Evolutionary conservation across 495 filamentous ascomycete species (phyloP).

Genomic region (Neurospora intermedia): DNA sequence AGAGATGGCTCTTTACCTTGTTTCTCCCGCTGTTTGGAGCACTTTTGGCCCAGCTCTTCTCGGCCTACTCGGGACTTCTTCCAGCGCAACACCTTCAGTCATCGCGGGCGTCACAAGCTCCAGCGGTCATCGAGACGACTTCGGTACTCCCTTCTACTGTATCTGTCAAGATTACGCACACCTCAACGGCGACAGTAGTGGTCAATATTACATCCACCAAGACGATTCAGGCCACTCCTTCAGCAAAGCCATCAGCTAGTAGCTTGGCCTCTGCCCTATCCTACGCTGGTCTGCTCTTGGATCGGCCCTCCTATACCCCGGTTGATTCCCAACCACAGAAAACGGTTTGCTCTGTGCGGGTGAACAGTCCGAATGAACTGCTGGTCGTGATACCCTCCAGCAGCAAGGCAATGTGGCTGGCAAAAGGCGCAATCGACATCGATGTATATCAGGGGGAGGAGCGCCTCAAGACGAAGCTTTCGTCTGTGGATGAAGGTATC

Average conservation of each 20-base stretch:
- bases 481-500: slow-evolving; percentile 33
- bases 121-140: neutral
- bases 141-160: neutral
- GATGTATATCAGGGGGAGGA: slow-evolving; percentile 31
- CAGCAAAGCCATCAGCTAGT: slow-evolving; percentile 17
- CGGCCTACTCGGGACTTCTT: neutral
- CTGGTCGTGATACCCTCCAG: slow-evolving; percentile 26
- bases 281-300: slow-evolving; percentile 29
- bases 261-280: slow-evolving; percentile 26
- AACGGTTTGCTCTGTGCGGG: slow-evolving; percentile 27
- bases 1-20: slow-evolving; percentile 5
- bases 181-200: slow-evolving; percentile 24
- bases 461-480: slow-evolving; percentile 30
- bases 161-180: slow-evolving; percentile 13
- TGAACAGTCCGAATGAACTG: slow-evolving; percentile 27
- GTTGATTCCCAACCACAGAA: slow-evolving; percentile 12
- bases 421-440: slow-evolving; percentile 32
- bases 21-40: slow-evolving; percentile 10
- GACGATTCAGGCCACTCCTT: slow-evolving; percentile 28
- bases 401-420: slow-evolving; percentile 30
- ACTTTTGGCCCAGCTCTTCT: slow-evolving; percentile 3
- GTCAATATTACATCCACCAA: slow-evolving; percentile 29
- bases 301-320: slow-evolving; percentile 19
- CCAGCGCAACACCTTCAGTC: neutral
- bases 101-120: neutral